Conservation (phyloP, 768 basidiomycete genomes). For the Phlegmacium glaucopus region DNA sequence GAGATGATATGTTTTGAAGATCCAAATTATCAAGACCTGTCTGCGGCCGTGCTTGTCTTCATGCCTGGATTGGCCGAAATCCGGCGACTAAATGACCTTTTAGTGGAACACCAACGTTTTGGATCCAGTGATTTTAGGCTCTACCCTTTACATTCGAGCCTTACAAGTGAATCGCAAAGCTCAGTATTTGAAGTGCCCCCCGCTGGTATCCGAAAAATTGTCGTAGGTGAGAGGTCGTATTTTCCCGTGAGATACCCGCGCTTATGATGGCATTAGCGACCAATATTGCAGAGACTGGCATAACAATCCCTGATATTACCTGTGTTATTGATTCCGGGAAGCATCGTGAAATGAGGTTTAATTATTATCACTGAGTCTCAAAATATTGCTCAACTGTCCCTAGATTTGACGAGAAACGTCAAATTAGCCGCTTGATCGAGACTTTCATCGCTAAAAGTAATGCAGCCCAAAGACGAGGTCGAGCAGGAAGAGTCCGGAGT, state of each 20-base stretch:
- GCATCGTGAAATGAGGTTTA: conserved; percentile 88
- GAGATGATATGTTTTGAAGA: conserved; percentile 82
- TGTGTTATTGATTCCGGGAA: conserved; percentile 95
- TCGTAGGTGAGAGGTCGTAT: conserved; percentile 61
- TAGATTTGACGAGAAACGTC: conserved; percentile 96
- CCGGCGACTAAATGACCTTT: conserved; percentile 77
- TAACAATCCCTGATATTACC: conserved; percentile 97
- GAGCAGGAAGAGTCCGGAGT: conserved; percentile 86
- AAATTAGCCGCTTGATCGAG: conserved; percentile 88
- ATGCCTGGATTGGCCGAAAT: conserved; percentile 96
- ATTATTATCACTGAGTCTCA: neutral
- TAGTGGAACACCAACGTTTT: conserved; percentile 74
- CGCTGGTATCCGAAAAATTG: conserved; percentile 81
- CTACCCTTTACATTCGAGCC: conserved; percentile 87
- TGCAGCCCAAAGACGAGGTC: conserved; percentile 83
- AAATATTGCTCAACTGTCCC: neutral
- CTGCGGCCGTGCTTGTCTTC: conserved; percentile 84
- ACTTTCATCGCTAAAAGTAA: conserved; percentile 91
- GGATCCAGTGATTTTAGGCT: conserved; percentile 66
- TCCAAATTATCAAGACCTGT: conserved; percentile 47
- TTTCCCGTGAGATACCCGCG: conserved; percentile 3
- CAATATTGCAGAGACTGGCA: conserved; percentile 95
- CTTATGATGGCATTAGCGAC: conserved; percentile 50
- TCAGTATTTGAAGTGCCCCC: conserved; percentile 91
- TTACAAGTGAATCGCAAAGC: conserved; percentile 87